Conservation (phyloP, 176 grass and related monocot species). For the Raddia distichophylla region DNA sequence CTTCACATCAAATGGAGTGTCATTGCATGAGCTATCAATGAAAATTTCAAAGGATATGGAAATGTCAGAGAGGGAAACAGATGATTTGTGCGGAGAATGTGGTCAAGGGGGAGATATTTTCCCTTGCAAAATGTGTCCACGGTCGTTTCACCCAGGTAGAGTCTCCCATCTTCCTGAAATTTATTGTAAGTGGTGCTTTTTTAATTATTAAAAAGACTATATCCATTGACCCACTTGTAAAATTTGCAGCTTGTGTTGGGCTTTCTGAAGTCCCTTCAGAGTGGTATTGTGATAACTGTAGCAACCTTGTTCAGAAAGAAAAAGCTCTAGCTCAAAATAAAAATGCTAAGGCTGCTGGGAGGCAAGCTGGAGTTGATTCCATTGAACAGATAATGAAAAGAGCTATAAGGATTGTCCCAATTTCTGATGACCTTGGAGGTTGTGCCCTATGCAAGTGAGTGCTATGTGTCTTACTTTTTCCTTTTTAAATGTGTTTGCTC, state of each 20-base stretch:
- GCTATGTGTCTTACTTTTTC: slow-evolving; percentile 6
- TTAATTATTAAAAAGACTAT: background rate
- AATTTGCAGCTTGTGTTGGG: slow-evolving; percentile 66
- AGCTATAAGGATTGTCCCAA: slow-evolving; percentile 82
- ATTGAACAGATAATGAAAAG: slow-evolving; percentile 96
- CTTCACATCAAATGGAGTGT: slow-evolving; percentile 96
- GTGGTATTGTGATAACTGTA: slow-evolving; percentile 93
- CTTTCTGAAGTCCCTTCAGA: slow-evolving; percentile 61
- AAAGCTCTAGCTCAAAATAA: slow-evolving; percentile 81
- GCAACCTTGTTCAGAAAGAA: slow-evolving; percentile 78
- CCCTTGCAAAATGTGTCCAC: slow-evolving; percentile 88
- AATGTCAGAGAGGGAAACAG: slow-evolving; percentile 64
- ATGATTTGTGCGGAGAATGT: slow-evolving; percentile 89
- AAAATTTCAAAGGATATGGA: slow-evolving; percentile 76
- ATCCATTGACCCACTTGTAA: slow-evolving; percentile 33
- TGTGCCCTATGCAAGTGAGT: slow-evolving; percentile 91
- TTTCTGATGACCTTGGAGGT: slow-evolving; percentile 80
- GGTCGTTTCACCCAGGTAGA: slow-evolving; percentile 89
- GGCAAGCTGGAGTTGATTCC: slow-evolving; percentile 91
- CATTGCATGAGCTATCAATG: slow-evolving; percentile 90
- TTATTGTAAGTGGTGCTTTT: slow-evolving; percentile 2
- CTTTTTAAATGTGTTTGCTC: slow-evolving; percentile 6
- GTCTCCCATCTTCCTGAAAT: slow-evolving; percentile 1
- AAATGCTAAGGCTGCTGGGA: slow-evolving; percentile 96
- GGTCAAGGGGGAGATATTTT: slow-evolving; percentile 82